Evolutionary conservation across 129 eudicot species (phyloP).

Genomic region (Heracleum sosnowskyi): DNA sequence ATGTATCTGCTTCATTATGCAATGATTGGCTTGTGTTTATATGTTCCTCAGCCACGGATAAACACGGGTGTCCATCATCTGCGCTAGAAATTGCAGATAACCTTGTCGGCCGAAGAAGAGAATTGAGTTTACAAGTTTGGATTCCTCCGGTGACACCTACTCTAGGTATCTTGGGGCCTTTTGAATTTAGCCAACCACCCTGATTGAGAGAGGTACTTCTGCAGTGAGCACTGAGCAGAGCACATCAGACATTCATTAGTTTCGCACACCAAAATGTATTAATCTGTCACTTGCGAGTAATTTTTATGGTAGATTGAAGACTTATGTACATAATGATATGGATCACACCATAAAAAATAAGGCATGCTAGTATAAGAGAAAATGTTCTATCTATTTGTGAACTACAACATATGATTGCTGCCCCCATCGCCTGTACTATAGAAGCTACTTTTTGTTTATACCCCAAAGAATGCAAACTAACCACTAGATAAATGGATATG

Average conservation of each 20-base stretch:
- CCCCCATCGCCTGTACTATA: neutral
- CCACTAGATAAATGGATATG: neutral
- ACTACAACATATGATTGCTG: neutral
- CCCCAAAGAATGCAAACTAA: neutral
- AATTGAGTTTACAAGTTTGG: constrained; percentile 15
- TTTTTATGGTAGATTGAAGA: neutral
- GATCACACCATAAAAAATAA: neutral
- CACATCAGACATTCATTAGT: constrained; percentile 4
- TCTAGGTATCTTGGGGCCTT: constrained; percentile 17
- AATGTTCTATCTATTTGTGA: neutral
- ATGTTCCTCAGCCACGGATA: constrained; percentile 35
- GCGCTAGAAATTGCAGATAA: constrained; percentile 25
- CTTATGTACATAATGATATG: neutral
- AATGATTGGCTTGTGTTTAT: constrained; percentile 19
- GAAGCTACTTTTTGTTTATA: neutral
- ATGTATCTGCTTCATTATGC: constrained; percentile 23
- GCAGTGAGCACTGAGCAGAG: constrained; percentile 28
- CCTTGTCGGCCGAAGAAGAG: constrained; percentile 16
- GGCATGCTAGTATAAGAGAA: neutral
- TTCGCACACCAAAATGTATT: neutral
- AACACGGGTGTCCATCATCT: constrained; percentile 45
- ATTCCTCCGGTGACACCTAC: constrained; percentile 19
- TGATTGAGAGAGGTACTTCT: constrained; percentile 31
- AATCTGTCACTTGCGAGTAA: neutral
- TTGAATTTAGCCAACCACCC: constrained; percentile 17